Evolutionary conservation across 129 eudicot genomes (phyloP).

Genomic region (Centrapalus pauciflorus): DNA sequence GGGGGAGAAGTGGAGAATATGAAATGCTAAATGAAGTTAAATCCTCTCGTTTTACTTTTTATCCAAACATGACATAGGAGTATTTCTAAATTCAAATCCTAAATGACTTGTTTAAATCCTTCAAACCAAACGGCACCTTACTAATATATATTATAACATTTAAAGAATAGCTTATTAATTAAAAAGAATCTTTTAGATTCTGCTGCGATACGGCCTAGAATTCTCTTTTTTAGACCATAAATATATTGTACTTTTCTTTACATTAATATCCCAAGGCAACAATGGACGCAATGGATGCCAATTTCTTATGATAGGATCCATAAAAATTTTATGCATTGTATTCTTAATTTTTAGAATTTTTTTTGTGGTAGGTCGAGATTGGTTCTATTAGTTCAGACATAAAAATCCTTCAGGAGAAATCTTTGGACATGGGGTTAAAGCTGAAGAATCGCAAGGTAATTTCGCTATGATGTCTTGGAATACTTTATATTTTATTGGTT

Average conservation of each 20-base stretch:
- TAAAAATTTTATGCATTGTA: background rate
- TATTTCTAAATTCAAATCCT: too few species aligned
- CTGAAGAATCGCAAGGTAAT: constrained; percentile 96
- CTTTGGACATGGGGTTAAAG: constrained; percentile 97
- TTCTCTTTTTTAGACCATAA: background rate
- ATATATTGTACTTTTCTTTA: background rate
- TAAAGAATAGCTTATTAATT: too few species aligned
- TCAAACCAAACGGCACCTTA: too few species aligned
- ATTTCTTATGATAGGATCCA: background rate
- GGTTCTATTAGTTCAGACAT: constrained; percentile 98
- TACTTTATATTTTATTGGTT: background rate
- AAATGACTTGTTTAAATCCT: too few species aligned
- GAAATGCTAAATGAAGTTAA: too few species aligned
- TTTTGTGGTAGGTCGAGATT: constrained; percentile 65
- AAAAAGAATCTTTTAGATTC: too few species aligned
- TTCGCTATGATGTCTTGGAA: background rate
- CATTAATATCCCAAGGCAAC: background rate
- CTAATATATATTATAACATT: too few species aligned
- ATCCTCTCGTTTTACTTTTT: too few species aligned
- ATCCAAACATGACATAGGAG: too few species aligned
- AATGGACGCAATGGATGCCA: background rate
- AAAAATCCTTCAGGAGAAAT: constrained; percentile 92
- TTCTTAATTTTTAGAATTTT: background rate
- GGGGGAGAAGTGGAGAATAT: too few species aligned
- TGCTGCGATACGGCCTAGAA: too few species aligned